Base-by-base conservation (phyloP, 805 yeast species). In the Barnettozyma vustinii region DNA sequence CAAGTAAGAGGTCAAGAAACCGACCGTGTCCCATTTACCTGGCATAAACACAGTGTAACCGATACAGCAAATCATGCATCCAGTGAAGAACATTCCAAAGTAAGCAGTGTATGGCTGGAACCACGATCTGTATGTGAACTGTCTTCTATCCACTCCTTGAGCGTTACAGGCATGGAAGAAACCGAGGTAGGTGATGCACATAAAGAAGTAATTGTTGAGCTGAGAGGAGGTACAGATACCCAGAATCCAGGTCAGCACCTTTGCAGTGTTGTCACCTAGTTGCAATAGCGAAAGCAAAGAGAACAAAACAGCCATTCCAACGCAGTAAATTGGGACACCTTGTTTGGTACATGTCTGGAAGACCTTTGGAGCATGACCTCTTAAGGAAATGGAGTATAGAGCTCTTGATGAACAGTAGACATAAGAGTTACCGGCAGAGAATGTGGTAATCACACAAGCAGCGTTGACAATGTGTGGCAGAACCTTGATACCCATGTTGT, bases 271-370 rank as follows among this genome's bases (percentile, higher is more conserved):
- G 42, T 73, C 69, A 32, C 81, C 73, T 46, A 81, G 65, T 59
- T 83, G 91, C 57, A 84, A 62, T 49, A 84, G 75, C 18, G 88
- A 77, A 26, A 84, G 63, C 44, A 81, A 66, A 0, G 87, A 80
- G 73, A 85, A 83, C 18, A 67, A 54, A 40, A 76, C 61, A 4
- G 81, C 69, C 19, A 75, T 68, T 13, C 61, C 52, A 70, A 87
- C 89, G 7, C 92, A 77, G 50, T 72, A 69, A 61, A 81, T 82
- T 0, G 96, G 96, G 13, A 84, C 85, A 4, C 95, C 95, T 33
- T 66, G 66, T 26, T 72, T 70, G 45, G 79, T 76, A 63, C 94
- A 85, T 16, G 68, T 60, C 8, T 80, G 72, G 57, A 87, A 80
- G 32, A 77, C 60, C 25, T 66, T 66, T 15, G 92, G 91, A 1